Evolutionary conservation across 2,329 filamentous ascomycete species (phyloP), one percentile per base, ranked within the genome.

Genomic region (Orbilia brochopaga): DNA sequence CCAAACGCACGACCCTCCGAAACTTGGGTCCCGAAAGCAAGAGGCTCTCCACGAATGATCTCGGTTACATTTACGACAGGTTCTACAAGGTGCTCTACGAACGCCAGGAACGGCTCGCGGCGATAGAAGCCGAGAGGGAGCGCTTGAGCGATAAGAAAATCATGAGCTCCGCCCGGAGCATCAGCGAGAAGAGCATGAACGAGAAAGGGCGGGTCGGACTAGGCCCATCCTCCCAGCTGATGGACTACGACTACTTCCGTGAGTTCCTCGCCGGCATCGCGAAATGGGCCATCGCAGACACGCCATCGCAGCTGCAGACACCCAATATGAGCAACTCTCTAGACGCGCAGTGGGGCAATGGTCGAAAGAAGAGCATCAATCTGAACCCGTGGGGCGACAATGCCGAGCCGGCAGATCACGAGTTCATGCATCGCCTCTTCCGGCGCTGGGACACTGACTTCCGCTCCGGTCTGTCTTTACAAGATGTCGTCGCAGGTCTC

Each of bases 21-120:
- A 99, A 99, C 77, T 85, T 99, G 24, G 94, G 94, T 0, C 92
- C 93, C 0, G 94, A 99, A 76, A 97, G 92, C 83, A 99, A 97
- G 81, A 86, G 92, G 59, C 82, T 99, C 35, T 91, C 86, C 77
- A 83, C 88, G 5, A 91, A 93, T 55, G 94, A 99, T 78, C 84
- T 99, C 2, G 90, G 91, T 30, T 89, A 91, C 44, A 82, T 97
- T 21, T 99, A 99, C 77, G 94, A 99, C 79, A 87, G 91, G 46
- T 99, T 97, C 80, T 97, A 97, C 78, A 89, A 87, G 23, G 87
- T 96, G 0, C 80, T 99, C 11, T 97, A 97, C 78, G 92, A 97
- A 79, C 87, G 92, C 59, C 90, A 97, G 79, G 91, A 96, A 78
- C 86, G 92, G 59, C 87, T 89, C 74, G 86, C 86, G 73, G 87